Percentiles rank a stretch among this genome's conserved stretches.
Evolutionary conservation across 805 yeast species (phyloP).

Genomic region (Tanozyma kutaoensis): DNA sequence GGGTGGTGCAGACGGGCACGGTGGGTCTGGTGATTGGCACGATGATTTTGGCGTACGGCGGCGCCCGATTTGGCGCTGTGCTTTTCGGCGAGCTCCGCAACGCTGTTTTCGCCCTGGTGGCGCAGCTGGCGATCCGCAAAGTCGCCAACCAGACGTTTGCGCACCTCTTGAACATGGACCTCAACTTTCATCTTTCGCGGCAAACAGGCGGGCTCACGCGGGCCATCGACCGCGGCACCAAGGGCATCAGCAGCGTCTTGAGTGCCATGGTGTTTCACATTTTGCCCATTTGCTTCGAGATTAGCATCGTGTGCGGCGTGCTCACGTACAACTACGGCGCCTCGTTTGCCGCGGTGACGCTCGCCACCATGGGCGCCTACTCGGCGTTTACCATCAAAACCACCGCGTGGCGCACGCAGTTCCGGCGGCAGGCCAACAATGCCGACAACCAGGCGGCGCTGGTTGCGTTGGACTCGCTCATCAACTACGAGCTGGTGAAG

Average conservation of each 20-base stretch:
- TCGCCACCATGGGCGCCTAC: conserved; percentile 80
- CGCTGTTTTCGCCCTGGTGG: conserved; percentile 91
- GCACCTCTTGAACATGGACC: conserved; percentile 73
- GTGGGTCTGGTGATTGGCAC: conserved; percentile 54
- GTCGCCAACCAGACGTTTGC: too few species aligned
- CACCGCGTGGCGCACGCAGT: conserved; percentile 92
- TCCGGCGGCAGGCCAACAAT: conserved; percentile 72
- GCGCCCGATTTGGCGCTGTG: conserved; percentile 89
- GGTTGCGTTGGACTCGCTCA: conserved; percentile 85
- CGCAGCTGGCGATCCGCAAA: too few species aligned
- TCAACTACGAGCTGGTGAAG: conserved; percentile 89
- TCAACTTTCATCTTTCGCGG: conserved; percentile 77
- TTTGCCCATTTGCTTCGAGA: conserved; percentile 84
- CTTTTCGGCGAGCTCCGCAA: conserved; percentile 89
- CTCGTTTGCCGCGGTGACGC: conserved; percentile 79
- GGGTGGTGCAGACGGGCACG: conserved; percentile 52
- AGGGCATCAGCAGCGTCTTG: conserved; percentile 87
- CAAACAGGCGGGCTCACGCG: conserved; percentile 96
- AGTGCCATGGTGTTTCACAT: conserved; percentile 98
- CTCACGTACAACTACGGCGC: conserved; percentile 86
- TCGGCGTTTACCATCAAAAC: conserved; percentile 80
- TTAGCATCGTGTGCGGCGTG: conserved; percentile 85
- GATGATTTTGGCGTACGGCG: conserved; percentile 76
- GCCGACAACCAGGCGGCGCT: conserved; percentile 96
- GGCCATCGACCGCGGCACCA: conserved; percentile 95